These are phyloP conservation scores for Cutaneotrichosporon cavernicola DNA, from an alignment of 1,284 basidiomycete genomes.

Conservation along the genomic window DNA sequence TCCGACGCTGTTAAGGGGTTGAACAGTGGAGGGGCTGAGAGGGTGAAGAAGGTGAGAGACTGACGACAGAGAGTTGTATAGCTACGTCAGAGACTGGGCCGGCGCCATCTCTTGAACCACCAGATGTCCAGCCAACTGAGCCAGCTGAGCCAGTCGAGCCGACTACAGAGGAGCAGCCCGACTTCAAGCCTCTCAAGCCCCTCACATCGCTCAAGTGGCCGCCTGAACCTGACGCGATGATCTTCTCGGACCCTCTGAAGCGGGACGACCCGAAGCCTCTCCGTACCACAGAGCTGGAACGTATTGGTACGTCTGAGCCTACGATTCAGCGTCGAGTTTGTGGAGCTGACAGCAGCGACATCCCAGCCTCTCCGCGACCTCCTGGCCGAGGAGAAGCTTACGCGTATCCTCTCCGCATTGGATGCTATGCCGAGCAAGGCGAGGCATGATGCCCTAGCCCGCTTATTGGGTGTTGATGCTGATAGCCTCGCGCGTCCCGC, in stretches of 20 bases:
- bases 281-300: constrained; percentile 43
- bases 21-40: too few relatives aligned
- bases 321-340: background rate
- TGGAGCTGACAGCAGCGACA: constrained; percentile 35
- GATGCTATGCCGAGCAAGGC: constrained; percentile 29
- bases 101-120: constrained; percentile 14
- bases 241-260: constrained; percentile 47
- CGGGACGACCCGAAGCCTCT: constrained; percentile 51
- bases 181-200: constrained; percentile 31
- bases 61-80: constrained; percentile 14
- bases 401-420: constrained; percentile 37
- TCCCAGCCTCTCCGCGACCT: constrained; percentile 39
- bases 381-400: constrained; percentile 35
- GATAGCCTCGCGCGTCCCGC: constrained; percentile 33
- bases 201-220: constrained; percentile 48
- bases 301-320: constrained; percentile 39
- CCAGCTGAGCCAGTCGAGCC: background rate
- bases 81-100: background rate
- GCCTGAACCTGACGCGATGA: constrained; percentile 44
- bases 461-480: constrained; percentile 39
- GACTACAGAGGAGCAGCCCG: background rate
- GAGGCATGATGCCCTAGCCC: constrained; percentile 34
- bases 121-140: constrained; percentile 12
- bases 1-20: background rate
- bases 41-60: background rate